Percentiles rank a stretch among this genome's conserved stretches.
These are phyloP conservation scores for Amanita molliuscula DNA, from an alignment of 768 basidiomycete genomes.

Conservation along the genomic window DNA sequence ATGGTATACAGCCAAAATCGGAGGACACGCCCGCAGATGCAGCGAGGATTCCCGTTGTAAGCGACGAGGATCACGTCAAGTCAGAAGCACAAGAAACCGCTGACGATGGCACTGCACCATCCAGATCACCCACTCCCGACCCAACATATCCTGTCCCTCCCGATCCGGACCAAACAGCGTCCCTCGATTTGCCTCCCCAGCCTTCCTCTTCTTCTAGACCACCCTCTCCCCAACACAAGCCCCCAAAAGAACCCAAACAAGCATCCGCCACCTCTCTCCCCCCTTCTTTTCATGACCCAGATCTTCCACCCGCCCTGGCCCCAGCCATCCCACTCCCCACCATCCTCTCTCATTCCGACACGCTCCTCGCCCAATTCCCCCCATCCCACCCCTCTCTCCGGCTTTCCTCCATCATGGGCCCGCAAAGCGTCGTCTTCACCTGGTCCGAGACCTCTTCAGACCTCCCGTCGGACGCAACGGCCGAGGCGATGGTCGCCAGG, in stretches of 20 bases:
- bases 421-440: slow-evolving; percentile 65
- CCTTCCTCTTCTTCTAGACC: background rate
- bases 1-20: background rate
- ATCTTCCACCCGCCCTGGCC: background rate
- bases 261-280: background rate
- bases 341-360: slow-evolving; percentile 49
- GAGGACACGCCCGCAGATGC: background rate
- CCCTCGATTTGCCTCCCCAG: background rate
- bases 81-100: background rate
- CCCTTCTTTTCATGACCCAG: background rate
- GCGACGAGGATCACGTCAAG: background rate
- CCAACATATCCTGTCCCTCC: background rate
- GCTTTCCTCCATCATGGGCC: slow-evolving; percentile 60
- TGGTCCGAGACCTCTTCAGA: slow-evolving; percentile 44
- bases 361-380: slow-evolving; percentile 46
- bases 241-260: background rate
- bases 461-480: slow-evolving; percentile 42
- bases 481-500: slow-evolving; percentile 47
- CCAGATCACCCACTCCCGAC: background rate
- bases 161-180: background rate
- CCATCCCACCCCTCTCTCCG: slow-evolving; percentile 45
- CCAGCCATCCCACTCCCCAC: slow-evolving; percentile 30
- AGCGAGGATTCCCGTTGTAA: background rate
- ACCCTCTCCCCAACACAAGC: background rate
- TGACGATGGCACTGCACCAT: background rate